These are phyloP conservation scores for Colletotrichum musae DNA, from an alignment of 2,329 filamentous ascomycete genomes.

Conservation along the genomic window DNA sequence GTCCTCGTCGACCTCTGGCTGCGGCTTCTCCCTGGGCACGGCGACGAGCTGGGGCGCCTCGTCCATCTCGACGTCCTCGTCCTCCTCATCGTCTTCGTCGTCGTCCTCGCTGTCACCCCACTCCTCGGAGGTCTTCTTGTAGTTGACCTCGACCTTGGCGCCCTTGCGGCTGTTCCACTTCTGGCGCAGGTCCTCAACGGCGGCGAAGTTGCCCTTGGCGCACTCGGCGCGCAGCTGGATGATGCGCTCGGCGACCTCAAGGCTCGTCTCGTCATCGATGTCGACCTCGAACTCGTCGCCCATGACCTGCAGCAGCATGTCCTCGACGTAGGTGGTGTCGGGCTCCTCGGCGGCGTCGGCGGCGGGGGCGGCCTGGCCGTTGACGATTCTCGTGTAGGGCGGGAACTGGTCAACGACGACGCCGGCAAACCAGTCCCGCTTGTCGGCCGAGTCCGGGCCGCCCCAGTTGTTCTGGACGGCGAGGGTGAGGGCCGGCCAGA, in stretches of 20 bases:
- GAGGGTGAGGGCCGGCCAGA: conserved; percentile 90
- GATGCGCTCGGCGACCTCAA: conserved; percentile 80
- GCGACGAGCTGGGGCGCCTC: conserved; percentile 76
- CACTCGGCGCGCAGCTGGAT: conserved; percentile 77
- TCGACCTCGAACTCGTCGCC: conserved; percentile 95
- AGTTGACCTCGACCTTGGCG: conserved; percentile 67
- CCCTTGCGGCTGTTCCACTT: conserved; percentile 75
- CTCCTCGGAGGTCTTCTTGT: conserved; percentile 68
- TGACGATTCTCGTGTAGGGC: conserved; percentile 67
- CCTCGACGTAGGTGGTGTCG: conserved; percentile 85
- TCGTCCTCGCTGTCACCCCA: conserved; percentile 76
- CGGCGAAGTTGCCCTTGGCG: conserved; percentile 75
- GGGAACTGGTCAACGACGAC: conserved; percentile 86
- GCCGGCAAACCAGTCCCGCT: conserved; percentile 96
- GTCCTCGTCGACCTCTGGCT: conserved; percentile 84
- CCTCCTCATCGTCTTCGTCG: conserved; percentile 67
- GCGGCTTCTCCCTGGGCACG: conserved; percentile 72
- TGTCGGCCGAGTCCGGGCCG: conserved; percentile 84
- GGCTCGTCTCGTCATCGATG: conserved; percentile 89
- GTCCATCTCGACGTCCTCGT: conserved; percentile 75
- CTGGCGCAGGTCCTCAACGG: conserved; percentile 74
- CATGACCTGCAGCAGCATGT: conserved; percentile 90
- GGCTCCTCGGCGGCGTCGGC: conserved; percentile 61
- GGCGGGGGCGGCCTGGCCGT: conserved; percentile 48
- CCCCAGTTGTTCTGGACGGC: conserved; percentile 92